A percentile compares a stretch with the other conserved stretches of the same genome.
Conservation (phyloP, 2,329 filamentous ascomycete species). For the Ophiostoma ips region DNA sequence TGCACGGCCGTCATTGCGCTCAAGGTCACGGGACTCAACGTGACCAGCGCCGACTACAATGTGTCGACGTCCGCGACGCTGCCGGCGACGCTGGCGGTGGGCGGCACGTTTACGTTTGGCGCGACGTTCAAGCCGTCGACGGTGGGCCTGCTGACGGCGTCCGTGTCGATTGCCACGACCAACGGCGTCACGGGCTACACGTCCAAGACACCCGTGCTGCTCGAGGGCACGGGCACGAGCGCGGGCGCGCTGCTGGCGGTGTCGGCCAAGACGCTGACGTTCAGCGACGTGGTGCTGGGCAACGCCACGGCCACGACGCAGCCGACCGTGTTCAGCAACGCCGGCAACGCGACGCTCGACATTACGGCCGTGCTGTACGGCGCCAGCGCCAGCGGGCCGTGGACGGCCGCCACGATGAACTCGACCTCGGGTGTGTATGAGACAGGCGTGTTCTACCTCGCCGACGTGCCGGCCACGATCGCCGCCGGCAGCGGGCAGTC, state of each 20-base stretch:
- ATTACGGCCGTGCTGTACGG: conserved; percentile 33
- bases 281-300: conserved; percentile 34
- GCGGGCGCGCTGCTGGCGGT: conserved; percentile 30
- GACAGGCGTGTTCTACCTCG: conserved; percentile 35
- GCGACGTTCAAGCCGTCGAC: conserved; percentile 30
- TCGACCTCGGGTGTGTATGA: conserved; percentile 18
- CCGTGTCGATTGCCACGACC: conserved; percentile 33
- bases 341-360: conserved; percentile 31
- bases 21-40: conserved; percentile 25
- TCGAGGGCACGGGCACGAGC: conserved; percentile 37
- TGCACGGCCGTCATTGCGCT: conserved; percentile 34
- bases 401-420: conserved; percentile 21
- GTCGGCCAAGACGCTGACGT: conserved; percentile 33
- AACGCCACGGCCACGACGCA: conserved; percentile 25
- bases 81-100: conserved; percentile 22
- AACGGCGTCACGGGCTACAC: conserved; percentile 33
- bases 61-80: conserved; percentile 19
- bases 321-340: conserved; percentile 33
- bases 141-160: conserved; percentile 34
- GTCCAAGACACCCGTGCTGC: conserved; percentile 28
- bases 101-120: conserved; percentile 27
- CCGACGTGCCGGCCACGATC: conserved; percentile 31
- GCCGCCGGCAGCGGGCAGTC: conserved; percentile 24
- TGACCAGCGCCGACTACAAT: conserved; percentile 21
- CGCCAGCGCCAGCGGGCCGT: conserved; percentile 29